Evolutionary conservation across 2,329 filamentous ascomycete genomes (phyloP), one percentile per base, ranked within the genome.

Genomic region (Fusarium gaditjirri): DNA sequence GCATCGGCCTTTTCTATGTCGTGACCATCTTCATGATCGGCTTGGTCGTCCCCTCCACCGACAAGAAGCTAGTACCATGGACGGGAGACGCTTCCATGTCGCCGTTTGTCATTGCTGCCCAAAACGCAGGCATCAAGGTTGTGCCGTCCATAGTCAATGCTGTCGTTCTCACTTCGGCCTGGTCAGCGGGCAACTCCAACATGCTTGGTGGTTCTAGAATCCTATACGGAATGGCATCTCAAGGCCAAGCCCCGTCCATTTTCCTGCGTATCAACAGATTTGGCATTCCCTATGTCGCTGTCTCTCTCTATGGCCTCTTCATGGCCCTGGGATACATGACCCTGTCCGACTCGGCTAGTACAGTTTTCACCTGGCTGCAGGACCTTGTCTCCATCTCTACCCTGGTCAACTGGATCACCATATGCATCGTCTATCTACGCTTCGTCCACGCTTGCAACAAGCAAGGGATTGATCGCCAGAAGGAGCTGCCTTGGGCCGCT

Each of bases 11-110:
- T 21, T 66, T 66, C 44, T 55, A 65, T 13, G 19, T 38, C 19
- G 29, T 66, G 21, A 62, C 60, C 17, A 58, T 66, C 10, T 65
- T 64, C 52, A 38, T 52, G 33, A 43, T 66, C 4, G 61, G 60
- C 17, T n/a, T 59, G 23, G 60, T 66, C n/a, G 61, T 57, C 21
- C 44, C 52, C 1, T 65, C 52, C 16, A 59, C 53, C 5, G 52
- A 59, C 13, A 49, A 59, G 13, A 33, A 31, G 10, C 62, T 65
- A 14, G 35, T 55, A 14, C 42, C 39, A 23, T 62, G 47, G 60
- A 62, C 36, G 8, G 62, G 42, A 14, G 60, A 44, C 13, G 36
- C 49, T 6, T 44, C 49, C 17, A 60, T 60, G 53, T 53, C 63
- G 6, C 60, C 61, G 0, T 66, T 66, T 27, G 52, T 53, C 21